Evolutionary conservation across 768 basidiomycete genomes (phyloP).

Genomic region (Leucocoprinus sp.): DNA sequence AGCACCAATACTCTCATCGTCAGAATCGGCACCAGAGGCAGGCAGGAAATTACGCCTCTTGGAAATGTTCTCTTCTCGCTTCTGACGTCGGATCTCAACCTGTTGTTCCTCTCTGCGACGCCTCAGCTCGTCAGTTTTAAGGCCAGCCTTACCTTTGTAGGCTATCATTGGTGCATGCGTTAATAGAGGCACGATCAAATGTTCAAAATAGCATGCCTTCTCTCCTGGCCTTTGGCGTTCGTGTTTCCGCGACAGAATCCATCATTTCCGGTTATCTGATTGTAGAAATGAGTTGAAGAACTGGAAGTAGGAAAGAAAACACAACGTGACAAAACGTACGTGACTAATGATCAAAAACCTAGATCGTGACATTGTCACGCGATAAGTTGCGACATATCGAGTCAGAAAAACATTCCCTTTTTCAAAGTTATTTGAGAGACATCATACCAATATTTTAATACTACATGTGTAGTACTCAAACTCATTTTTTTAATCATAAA

Average conservation of each 20-base stretch:
- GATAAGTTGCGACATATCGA: constrained; percentile 2
- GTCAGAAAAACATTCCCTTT: background rate
- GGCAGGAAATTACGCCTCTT: constrained; percentile 94
- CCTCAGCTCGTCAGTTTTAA: constrained; percentile 90
- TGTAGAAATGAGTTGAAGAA: constrained; percentile 15
- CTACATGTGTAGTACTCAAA: too few species aligned
- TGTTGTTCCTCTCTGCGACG: constrained; percentile 97
- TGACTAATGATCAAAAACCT: constrained; percentile 17
- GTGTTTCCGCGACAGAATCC: constrained; percentile 44
- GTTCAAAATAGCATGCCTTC: constrained; percentile 42
- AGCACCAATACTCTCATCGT: constrained; percentile 73
- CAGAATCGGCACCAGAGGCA: constrained; percentile 68
- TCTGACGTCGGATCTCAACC: constrained; percentile 97
- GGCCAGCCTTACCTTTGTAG: constrained; percentile 85
- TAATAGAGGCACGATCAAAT: constrained; percentile 22
- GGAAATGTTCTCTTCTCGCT: constrained; percentile 97
- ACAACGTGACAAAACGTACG: constrained; percentile 19
- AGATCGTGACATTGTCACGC: constrained; percentile 5
- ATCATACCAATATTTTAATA: too few species aligned
- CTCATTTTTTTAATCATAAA: too few species aligned
- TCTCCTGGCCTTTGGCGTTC: constrained; percentile 68
- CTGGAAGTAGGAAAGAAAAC: constrained; percentile 26
- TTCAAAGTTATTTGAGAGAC: background rate
- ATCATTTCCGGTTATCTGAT: constrained; percentile 18
- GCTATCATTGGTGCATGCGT: constrained; percentile 39